Base-by-base conservation (phyloP, 2,329 filamentous ascomycete genomes). In the Trichophyton rubrum region DNA sequence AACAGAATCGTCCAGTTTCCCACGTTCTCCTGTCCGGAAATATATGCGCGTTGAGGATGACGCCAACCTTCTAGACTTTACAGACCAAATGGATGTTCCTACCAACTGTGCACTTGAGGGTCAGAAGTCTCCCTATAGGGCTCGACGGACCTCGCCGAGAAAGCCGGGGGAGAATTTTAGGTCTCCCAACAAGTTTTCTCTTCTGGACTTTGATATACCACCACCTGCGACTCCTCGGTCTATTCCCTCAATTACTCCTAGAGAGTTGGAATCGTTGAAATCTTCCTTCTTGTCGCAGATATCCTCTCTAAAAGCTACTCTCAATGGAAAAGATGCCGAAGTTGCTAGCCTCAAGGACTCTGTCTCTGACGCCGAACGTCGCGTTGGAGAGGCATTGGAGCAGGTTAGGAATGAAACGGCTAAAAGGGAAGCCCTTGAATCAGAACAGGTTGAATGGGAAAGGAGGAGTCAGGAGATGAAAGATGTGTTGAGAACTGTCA, bases 321-420 rank as follows among this genome's bases (percentile, higher is more conserved):
- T 99, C 8, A 91, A 86, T 67, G 93, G 93, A 56, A 95, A 93
- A 69, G 92, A 97, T 71, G 92, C 92, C 4, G 91, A 97, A 72
- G 89, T 93, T 40, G 80, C 85, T 58, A 92, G 88, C 38, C 81
- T 97, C 62, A 96, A 96, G 72, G 85, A 87, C 49, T 90, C 93
- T 0, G 85, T 97, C 33, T 84, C 84, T 4, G 91, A 97, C 73
- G 92, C 93, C 0, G 93, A 99, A 77, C 88, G 90, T 70, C 86
- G 92, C 22, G 91, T 95, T 20, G 92, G 90, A 33, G 87, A 93
- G 75, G 88, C 87, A 58, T 81, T 90, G 73, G 90, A 96, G 76
- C 82, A 87, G 67, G 78, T 96, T 47, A 85, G 91, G 56, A 90
- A 96, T 69, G 87, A 92, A 69, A 80, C 84, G 61, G 79, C 80